phyloP scores from a whole-genome alignment of 257 asterid species.

The Penstemon davidsonii region DNA sequence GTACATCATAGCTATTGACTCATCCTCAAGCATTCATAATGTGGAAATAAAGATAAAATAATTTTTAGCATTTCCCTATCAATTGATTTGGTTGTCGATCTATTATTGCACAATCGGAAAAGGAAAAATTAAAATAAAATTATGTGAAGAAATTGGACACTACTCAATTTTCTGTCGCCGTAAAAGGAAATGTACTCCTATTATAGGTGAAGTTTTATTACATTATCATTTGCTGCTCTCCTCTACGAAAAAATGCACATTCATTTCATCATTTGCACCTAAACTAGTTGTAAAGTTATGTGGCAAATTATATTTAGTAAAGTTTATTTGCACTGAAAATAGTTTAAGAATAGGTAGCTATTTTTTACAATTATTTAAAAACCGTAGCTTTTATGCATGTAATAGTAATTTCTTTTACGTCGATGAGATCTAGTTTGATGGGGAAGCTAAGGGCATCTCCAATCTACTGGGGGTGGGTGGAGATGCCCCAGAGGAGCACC shows the following conservation, averaged over 20 bases:
- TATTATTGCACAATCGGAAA: slow-evolving; percentile 9
- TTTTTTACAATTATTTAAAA: background rate
- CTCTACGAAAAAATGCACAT: slow-evolving; percentile 2
- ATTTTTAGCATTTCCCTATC: background rate
- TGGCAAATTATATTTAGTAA: background rate
- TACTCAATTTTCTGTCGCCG: slow-evolving; percentile 16
- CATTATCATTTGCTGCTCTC: slow-evolving; percentile 17
- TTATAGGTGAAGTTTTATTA: slow-evolving; percentile 11
- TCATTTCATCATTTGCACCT: background rate
- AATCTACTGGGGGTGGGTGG: too few relatives aligned
- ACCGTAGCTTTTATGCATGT: too few relatives aligned
- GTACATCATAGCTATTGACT: background rate
- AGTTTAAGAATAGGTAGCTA: background rate
- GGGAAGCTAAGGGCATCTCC: too few relatives aligned
- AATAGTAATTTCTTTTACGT: too few relatives aligned
- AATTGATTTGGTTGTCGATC: background rate
- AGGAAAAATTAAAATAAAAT: background rate
- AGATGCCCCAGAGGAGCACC: too few relatives aligned
- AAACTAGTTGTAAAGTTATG: background rate
- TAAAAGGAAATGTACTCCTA: background rate
- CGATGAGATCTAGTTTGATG: too few relatives aligned
- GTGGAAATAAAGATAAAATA: slow-evolving; percentile 3
- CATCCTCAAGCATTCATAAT: slow-evolving; percentile 19
- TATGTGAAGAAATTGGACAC: slow-evolving; percentile 6
- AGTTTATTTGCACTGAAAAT: background rate